Evolutionary conservation across 129 eudicot species (phyloP).

Genomic region (Daucus carota): DNA sequence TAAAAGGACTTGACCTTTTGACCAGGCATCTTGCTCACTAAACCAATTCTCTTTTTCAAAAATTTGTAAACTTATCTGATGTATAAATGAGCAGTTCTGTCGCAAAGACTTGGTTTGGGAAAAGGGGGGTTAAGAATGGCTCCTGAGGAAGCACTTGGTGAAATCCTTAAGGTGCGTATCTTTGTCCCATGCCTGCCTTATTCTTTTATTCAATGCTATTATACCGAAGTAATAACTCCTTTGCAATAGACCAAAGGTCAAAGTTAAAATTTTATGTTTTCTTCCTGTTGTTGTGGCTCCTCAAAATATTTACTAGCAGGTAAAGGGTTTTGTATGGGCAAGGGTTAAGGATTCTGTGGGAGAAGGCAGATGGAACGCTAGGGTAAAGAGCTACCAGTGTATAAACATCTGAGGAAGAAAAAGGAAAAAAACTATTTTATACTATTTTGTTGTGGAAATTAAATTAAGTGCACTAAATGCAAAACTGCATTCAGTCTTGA

Average conservation of each 20-base stretch:
- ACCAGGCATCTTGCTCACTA: not conserved
- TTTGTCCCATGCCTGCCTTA: not conserved
- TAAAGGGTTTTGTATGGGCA: not conserved
- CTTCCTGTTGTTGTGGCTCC: not conserved
- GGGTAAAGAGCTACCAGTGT: not conserved
- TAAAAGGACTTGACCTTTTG: not conserved
- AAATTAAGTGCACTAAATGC: not conserved
- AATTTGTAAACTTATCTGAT: constrained; percentile 17
- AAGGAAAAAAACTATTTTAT: not conserved
- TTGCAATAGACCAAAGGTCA: not conserved
- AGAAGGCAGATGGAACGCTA: not conserved
- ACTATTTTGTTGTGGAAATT: not conserved
- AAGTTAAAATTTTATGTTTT: not conserved
- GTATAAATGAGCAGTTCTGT: constrained; percentile 69
- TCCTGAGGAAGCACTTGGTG: constrained; percentile 88
- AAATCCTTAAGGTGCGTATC: constrained; percentile 68
- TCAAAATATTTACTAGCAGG: not conserved
- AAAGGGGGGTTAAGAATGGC: constrained; percentile 98
- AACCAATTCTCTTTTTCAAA: not conserved
- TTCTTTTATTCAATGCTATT: not conserved
- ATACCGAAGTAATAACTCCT: not conserved
- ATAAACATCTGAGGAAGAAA: not conserved
- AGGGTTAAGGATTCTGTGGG: not conserved
- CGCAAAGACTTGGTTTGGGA: constrained; percentile 97
- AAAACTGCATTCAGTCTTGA: not conserved